phyloP scores from a whole-genome alignment of 1,284 basidiomycete genomes.

The Naganishia liquefaciens region DNA sequence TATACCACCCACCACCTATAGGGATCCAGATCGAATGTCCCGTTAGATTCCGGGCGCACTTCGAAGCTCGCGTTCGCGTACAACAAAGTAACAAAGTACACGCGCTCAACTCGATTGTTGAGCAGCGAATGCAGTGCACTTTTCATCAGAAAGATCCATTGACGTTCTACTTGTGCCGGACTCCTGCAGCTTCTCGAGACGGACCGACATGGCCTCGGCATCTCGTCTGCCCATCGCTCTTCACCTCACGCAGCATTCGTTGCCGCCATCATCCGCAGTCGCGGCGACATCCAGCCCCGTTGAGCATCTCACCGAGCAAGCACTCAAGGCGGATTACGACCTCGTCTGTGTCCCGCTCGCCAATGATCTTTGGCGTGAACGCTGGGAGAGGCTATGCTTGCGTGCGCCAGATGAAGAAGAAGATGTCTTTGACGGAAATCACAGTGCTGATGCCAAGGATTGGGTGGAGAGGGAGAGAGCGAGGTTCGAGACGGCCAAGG shows the following conservation, averaged over 20 bases:
- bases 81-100: no score
- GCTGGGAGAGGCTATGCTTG: conserved; percentile 89
- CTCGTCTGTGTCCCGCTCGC: conserved; percentile 78
- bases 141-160: conserved; percentile 21
- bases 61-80: no score
- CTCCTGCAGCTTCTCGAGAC: not conserved
- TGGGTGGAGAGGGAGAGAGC: conserved; percentile 43
- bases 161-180: not conserved
- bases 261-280: conserved; percentile 31
- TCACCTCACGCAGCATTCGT: conserved; percentile 26
- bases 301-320: conserved; percentile 42
- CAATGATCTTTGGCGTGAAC: conserved; percentile 77
- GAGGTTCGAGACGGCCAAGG: conserved; percentile 63
- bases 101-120: no score
- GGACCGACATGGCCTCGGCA: conserved; percentile 1
- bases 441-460: conserved; percentile 46
- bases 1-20: no score
- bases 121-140: not conserved
- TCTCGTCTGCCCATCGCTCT: conserved; percentile 33
- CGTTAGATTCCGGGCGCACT: no score
- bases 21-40: no score
- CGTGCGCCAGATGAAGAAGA: conserved; percentile 57
- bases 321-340: conserved; percentile 56
- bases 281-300: conserved; percentile 42
- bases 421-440: conserved; percentile 35